Evolutionary conservation across 257 asterid species (phyloP).

Genomic region (Perilla frutescens): DNA sequence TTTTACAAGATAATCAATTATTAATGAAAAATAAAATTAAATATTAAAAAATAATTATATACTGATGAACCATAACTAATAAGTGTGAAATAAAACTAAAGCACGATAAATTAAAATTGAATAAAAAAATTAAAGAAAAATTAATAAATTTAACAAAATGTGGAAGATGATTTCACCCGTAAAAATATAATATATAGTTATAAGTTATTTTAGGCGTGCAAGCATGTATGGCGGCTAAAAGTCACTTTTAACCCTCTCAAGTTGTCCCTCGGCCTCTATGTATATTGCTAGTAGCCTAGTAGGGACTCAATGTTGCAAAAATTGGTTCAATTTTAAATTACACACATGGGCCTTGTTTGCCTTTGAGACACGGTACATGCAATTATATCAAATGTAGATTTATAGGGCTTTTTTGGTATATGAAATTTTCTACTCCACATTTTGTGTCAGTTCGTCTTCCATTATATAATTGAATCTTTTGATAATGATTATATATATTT

Average conservation of each 20-base stretch:
- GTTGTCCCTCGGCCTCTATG: conserved; percentile 2
- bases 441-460: neutral
- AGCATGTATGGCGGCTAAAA: conserved; percentile 68
- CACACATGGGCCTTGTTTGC: conserved; percentile 45
- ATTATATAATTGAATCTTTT: too few species aligned
- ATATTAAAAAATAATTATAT: too few species aligned
- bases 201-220: conserved; percentile 49
- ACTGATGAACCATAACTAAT: too few species aligned
- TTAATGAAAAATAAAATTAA: too few species aligned
- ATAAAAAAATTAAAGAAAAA: too few species aligned
- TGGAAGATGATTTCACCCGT: neutral
- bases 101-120: too few species aligned
- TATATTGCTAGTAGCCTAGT: neutral
- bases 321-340: conserved; percentile 30
- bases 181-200: neutral
- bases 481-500: too few species aligned
- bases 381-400: conserved; percentile 34
- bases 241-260: conserved; percentile 45
- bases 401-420: neutral
- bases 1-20: too few species aligned
- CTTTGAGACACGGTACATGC: conserved; percentile 45
- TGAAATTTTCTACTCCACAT: too few species aligned
- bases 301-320: neutral
- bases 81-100: too few species aligned
- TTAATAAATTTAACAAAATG: neutral